Conservation (phyloP, 2,329 filamentous ascomycete species). For the Diplodia corticola region DNA sequence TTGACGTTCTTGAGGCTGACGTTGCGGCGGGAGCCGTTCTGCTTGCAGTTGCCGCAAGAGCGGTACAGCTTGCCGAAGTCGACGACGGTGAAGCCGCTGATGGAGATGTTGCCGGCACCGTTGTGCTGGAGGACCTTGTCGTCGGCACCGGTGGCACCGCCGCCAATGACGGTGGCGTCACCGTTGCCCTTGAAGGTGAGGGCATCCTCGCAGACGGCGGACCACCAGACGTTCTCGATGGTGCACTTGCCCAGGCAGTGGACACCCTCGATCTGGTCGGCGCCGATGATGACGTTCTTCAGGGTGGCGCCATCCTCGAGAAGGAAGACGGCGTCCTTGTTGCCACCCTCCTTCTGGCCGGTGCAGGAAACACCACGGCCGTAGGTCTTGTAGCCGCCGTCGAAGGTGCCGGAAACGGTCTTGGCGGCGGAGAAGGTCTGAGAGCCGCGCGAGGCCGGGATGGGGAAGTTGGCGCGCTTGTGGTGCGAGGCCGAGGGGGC, state of each 20-base stretch:
- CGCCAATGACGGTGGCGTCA: constrained; percentile 32
- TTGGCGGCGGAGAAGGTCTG: constrained; percentile 1
- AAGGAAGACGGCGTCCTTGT: constrained; percentile 33
- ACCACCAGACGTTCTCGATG: constrained; percentile 39
- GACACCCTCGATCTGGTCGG: constrained; percentile 50
- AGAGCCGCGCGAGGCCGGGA: constrained; percentile 9
- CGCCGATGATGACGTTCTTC: constrained; percentile 52
- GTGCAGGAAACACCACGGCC: constrained; percentile 25
- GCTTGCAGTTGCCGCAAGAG: constrained; percentile 39
- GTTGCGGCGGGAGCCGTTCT: constrained; percentile 48
- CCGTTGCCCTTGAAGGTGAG: constrained; percentile 30
- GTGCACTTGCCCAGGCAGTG: constrained; percentile 54
- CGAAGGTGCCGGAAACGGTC: constrained; percentile 7
- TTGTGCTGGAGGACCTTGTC: constrained; percentile 40
- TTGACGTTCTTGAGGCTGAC: constrained; percentile 9
- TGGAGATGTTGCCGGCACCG: constrained; percentile 33
- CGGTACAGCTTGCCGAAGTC: constrained; percentile 34
- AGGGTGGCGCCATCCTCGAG: constrained; percentile 39
- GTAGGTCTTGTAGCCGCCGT: constrained; percentile 17
- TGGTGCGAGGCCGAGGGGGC: neutral
- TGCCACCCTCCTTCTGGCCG: constrained; percentile 47
- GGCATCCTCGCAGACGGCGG: constrained; percentile 42
- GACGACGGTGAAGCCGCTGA: constrained; percentile 34
- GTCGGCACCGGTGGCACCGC: constrained; percentile 31
- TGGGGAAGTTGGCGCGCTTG: constrained; percentile 12